Conservation (phyloP, 805 yeast species). For the Candida pseudoglaebosa region DNA sequence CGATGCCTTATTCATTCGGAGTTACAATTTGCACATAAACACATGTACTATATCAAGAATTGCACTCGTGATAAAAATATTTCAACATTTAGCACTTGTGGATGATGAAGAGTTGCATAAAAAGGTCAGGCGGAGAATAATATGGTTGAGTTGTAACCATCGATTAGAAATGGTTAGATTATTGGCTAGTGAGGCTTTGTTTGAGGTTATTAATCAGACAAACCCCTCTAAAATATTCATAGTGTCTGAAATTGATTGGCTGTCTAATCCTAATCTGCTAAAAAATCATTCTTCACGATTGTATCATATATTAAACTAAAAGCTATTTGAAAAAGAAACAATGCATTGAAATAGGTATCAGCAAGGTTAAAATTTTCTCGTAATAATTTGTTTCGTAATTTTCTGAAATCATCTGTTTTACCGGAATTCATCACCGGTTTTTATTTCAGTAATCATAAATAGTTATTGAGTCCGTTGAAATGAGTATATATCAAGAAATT, state of each 20-base stretch:
- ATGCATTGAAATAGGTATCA: not conserved
- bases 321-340: no score
- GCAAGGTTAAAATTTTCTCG: not conserved
- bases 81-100: slow-evolving; percentile 33
- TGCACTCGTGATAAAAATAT: slow-evolving; percentile 36
- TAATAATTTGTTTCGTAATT: no score
- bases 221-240: slow-evolving; percentile 3
- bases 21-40: slow-evolving; percentile 55
- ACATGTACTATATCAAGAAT: slow-evolving; percentile 39
- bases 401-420: no score
- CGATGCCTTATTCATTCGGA: slow-evolving; percentile 40
- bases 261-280: not conserved
- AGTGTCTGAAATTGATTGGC: slow-evolving; percentile 2
- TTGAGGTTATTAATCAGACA: slow-evolving; percentile 19
- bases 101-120: slow-evolving; percentile 6
- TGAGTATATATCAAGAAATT: no score
- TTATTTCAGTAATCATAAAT: no score
- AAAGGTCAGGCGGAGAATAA: slow-evolving; percentile 16
- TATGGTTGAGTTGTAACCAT: slow-evolving; percentile 29
- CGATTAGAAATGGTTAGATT: slow-evolving; percentile 27
- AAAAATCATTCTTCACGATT: not conserved
- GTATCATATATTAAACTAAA: not conserved
- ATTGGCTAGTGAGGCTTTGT: slow-evolving; percentile 41
- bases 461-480: no score
- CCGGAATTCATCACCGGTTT: no score